Evolutionary conservation across 352 stramenopile genomes (phyloP), one percentile per base, ranked within the genome.

Genomic region (Lagenidium sp.): DNA sequence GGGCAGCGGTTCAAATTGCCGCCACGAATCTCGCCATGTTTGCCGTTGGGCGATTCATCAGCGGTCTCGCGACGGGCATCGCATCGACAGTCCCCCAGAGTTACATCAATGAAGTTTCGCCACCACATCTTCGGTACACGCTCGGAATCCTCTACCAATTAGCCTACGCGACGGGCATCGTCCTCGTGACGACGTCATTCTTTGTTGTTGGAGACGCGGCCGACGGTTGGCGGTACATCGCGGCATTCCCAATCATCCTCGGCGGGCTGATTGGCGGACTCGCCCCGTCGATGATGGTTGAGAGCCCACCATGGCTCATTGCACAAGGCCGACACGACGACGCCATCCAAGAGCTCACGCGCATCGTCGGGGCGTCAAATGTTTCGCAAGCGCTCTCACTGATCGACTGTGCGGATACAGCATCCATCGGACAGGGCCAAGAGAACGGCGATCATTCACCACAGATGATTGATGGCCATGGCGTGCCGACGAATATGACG

Each of bases 141-240:
- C 51, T 75, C 12, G 51, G 57, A 16, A 49, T 57, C 6, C 56
- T 63, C 4, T 53, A 78, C 25, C 68, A 82, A 40, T 65, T 76
- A 22, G 65, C 61, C 0, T 55, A 82, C 20, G 65, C 56, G 0
- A 54, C 77, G 31, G 66, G 66, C 19, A 70, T 78, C 35, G 46
- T 82, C 15, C 5, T 68, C 10, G 64, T 75, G 19, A 60, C 44
- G 1, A 57, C 63, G n/a, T 54, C 65, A 12, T 81, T 83, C 51
- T 83, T 79, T 53, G 74, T 77, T 46, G 57, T 60, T 25, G n/a
- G n/a, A n/a, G 62, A 74, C 44, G 73, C 68, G 2, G 58, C 50
- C 21, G 47, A 43, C 4, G 68, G 66, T 22, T 86, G 70, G 70
- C 68, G 74, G 7, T 68, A 75, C 48, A 74, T 78, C 46, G 73